Percentiles rank a stretch among this genome's conserved stretches.
Evolutionary conservation across 805 yeast genomes (phyloP).

Genomic region (Wickerhamomyces queroliae): DNA sequence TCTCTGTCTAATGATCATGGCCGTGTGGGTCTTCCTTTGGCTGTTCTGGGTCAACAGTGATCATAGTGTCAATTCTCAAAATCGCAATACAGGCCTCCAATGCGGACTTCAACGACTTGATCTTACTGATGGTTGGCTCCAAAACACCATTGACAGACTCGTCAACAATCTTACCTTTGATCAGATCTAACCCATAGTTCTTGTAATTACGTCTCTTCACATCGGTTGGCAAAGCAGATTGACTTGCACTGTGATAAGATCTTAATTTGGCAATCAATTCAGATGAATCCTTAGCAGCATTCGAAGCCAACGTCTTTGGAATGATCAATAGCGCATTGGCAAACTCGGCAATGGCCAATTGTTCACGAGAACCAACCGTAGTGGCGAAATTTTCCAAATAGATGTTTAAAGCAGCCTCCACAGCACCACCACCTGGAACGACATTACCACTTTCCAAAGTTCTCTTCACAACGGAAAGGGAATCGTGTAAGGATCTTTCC

Average conservation of each 20-base stretch:
- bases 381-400: constrained; percentile 96
- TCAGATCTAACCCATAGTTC: constrained; percentile 88
- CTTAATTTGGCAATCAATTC: constrained; percentile 93
- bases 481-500: constrained; percentile 96
- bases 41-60: constrained; percentile 93
- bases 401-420: constrained; percentile 91
- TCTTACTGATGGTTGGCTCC: constrained; percentile 92
- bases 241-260: constrained; percentile 94
- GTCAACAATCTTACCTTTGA: constrained; percentile 88
- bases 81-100: constrained; percentile 98
- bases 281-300: constrained; percentile 95
- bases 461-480: constrained; percentile 90
- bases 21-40: constrained; percentile 89
- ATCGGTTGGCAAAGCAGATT: constrained; percentile 79
- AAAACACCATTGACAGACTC: constrained; percentile 80
- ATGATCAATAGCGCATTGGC: constrained; percentile 84
- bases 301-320: constrained; percentile 94
- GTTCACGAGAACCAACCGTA: constrained; percentile 95
- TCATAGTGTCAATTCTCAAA: constrained; percentile 96
- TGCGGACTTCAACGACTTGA: constrained; percentile 90
- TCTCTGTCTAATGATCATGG: constrained; percentile 30
- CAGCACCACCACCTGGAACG: constrained; percentile 99
- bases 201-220: constrained; percentile 77
- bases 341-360: constrained; percentile 96
- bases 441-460: constrained; percentile 90